Conservation (phyloP, 495 filamentous ascomycete species). For the Penicillium coffeae region DNA sequence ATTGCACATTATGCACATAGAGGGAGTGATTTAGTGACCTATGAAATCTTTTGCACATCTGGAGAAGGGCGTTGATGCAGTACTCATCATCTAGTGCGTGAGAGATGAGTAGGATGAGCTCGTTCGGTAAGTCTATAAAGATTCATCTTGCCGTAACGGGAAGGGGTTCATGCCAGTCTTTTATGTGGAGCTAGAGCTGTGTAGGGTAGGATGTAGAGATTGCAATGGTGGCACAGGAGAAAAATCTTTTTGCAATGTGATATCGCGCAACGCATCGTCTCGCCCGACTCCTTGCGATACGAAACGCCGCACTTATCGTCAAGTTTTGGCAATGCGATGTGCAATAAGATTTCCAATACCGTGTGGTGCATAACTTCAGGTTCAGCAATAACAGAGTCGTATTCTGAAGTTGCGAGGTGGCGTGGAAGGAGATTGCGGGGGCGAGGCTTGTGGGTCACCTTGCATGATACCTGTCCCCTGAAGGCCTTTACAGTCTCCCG, state of each 20-base stretch:
- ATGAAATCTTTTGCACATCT: not conserved
- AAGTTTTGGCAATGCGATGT: too few species aligned
- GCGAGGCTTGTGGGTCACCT: not conserved
- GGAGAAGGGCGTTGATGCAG: not conserved
- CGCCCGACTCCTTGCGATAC: too few species aligned
- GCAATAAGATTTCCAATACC: too few species aligned
- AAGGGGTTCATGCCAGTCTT: not conserved
- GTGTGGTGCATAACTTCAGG: too few species aligned
- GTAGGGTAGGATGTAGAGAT: too few species aligned
- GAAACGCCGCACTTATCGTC: too few species aligned
- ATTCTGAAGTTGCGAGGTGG: conserved; percentile 10
- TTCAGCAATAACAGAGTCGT: conserved; percentile 1
- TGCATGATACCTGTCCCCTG: not conserved
- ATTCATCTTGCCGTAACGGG: not conserved
- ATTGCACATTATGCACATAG: not conserved
- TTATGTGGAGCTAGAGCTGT: too few species aligned
- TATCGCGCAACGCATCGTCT: too few species aligned
- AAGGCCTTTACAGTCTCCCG: too few species aligned
- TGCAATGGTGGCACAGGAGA: too few species aligned
- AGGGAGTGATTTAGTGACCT: not conserved
- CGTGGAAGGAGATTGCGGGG: conserved; percentile 7
- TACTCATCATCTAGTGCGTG: conserved; percentile 1
- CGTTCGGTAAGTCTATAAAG: not conserved
- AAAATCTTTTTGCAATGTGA: too few species aligned
- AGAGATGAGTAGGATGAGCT: not conserved